Percentiles rank a stretch among this genome's conserved stretches.
Evolutionary conservation across 2,329 filamentous ascomycete genomes (phyloP).

Genomic region (Aspergillus sp.): DNA sequence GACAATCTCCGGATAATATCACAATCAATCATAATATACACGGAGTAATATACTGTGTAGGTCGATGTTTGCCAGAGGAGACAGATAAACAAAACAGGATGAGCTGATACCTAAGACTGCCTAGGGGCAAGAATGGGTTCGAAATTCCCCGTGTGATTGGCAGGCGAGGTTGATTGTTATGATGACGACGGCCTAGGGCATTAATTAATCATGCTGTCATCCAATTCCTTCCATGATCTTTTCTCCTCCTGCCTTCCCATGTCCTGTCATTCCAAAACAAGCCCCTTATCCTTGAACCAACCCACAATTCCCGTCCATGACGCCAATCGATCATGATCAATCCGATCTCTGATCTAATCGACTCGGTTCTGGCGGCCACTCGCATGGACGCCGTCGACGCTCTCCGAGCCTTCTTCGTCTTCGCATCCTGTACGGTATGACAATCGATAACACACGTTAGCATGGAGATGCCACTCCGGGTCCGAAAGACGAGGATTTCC

Average conservation of each 20-base stretch:
- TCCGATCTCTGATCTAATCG: slow-evolving; percentile 10
- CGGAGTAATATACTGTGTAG: too few species aligned
- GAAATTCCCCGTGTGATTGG: not conserved
- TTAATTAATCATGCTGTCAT: not conserved
- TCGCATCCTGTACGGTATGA: slow-evolving; percentile 40
- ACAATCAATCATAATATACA: too few species aligned
- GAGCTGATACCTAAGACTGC: not conserved
- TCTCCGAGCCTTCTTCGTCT: slow-evolving; percentile 38
- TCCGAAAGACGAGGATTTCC: not conserved
- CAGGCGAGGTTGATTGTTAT: not conserved
- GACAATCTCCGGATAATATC: too few species aligned
- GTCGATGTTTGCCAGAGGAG: too few species aligned
- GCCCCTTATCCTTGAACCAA: not conserved
- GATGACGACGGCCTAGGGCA: not conserved
- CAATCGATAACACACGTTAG: slow-evolving; percentile 8
- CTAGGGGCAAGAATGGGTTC: too few species aligned
- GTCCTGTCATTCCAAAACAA: not conserved
- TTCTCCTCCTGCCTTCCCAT: not conserved
- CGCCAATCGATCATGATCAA: slow-evolving; percentile 13
- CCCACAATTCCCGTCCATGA: slow-evolving; percentile 2
- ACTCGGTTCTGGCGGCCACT: slow-evolving; percentile 14
- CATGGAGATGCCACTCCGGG: not conserved
- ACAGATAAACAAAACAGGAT: not conserved
- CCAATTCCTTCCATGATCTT: not conserved
- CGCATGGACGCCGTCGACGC: slow-evolving; percentile 34